A percentile compares a stretch with the other conserved stretches of the same genome.
These are phyloP conservation scores for Funneliformis mosseae DNA, from an alignment of 192 early-diverging fungal genomes.

Conservation along the genomic window DNA sequence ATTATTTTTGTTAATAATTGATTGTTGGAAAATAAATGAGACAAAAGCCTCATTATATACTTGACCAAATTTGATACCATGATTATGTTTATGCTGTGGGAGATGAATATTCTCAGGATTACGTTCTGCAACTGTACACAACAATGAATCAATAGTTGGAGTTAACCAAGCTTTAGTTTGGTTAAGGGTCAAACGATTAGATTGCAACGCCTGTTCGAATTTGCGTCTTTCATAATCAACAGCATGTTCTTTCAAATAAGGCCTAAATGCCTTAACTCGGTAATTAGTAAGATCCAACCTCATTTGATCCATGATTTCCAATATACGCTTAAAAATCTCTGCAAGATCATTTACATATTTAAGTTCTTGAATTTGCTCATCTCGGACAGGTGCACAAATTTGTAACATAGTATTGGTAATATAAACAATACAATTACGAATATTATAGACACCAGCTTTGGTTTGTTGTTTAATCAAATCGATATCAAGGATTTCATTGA, in stretches of 20 bases:
- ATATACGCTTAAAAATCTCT: constrained; percentile 47
- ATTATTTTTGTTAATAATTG: constrained; percentile 32
- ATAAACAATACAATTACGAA: constrained; percentile 46
- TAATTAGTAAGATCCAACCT: constrained; percentile 82
- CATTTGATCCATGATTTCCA: constrained; percentile 76
- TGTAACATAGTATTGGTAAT: constrained; percentile 63
- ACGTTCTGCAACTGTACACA: constrained; percentile 42
- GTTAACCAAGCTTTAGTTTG: constrained; percentile 66
- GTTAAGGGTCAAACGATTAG: constrained; percentile 48
- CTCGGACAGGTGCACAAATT: constrained; percentile 80
- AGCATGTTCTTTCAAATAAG: constrained; percentile 67
- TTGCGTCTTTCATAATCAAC: constrained; percentile 74
- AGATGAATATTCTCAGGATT: constrained; percentile 54
- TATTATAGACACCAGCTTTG: constrained; percentile 56
- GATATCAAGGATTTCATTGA: constrained; percentile 69
- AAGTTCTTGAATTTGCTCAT: constrained; percentile 48
- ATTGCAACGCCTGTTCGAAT: constrained; percentile 60
- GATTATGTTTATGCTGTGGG: constrained; percentile 12
- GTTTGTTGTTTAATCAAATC: constrained; percentile 71
- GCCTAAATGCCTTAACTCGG: constrained; percentile 64
- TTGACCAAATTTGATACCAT: constrained; percentile 20
- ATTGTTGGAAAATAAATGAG: constrained; percentile 52
- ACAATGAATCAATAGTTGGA: constrained; percentile 38
- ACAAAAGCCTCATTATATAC: constrained; percentile 35
- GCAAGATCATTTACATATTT: constrained; percentile 47